Evolutionary conservation across 345 rosid species (phyloP).

Genomic region (Rhizophora apiculata): DNA sequence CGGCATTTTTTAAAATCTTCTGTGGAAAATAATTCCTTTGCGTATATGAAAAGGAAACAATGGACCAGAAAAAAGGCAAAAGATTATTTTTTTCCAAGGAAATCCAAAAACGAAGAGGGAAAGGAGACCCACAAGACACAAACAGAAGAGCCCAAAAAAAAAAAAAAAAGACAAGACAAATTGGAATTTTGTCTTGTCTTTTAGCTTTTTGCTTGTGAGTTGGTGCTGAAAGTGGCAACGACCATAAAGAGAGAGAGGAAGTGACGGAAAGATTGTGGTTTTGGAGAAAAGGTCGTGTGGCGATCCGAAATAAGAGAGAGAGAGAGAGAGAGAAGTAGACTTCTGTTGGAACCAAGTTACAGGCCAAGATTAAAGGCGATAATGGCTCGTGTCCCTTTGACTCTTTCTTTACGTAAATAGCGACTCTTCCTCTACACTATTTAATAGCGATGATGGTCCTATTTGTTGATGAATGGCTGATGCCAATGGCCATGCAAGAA

Average conservation of each 20-base stretch:
- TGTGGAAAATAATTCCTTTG: neutral
- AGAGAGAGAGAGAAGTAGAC: neutral
- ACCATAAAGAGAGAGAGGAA: neutral
- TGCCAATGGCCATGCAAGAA: neutral
- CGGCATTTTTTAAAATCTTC: neutral
- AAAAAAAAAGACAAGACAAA: constrained; percentile 3
- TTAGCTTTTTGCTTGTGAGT: constrained; percentile 14
- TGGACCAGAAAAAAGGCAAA: neutral
- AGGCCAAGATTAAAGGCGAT: constrained; percentile 1
- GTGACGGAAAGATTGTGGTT: constrained; percentile 4
- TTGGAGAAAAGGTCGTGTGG: constrained; percentile 49
- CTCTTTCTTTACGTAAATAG: no score
- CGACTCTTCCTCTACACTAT: neutral
- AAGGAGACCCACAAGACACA: neutral
- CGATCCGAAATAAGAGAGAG: constrained; percentile 44
- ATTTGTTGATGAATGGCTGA: neutral
- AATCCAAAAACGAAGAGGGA: neutral
- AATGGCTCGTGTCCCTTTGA: neutral
- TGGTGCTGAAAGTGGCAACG: constrained; percentile 18
- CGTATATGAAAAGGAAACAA: neutral
- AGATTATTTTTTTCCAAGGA: neutral
- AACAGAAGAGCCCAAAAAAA: neutral
- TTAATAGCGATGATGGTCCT: neutral
- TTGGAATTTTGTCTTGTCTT: constrained; percentile 5
- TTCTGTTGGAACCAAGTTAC: neutral